A percentile compares a stretch with the other conserved stretches of the same genome.
These are phyloP conservation scores for Exophiala oligosperma DNA, from an alignment of 2,329 filamentous ascomycete genomes.

Conservation along the genomic window DNA sequence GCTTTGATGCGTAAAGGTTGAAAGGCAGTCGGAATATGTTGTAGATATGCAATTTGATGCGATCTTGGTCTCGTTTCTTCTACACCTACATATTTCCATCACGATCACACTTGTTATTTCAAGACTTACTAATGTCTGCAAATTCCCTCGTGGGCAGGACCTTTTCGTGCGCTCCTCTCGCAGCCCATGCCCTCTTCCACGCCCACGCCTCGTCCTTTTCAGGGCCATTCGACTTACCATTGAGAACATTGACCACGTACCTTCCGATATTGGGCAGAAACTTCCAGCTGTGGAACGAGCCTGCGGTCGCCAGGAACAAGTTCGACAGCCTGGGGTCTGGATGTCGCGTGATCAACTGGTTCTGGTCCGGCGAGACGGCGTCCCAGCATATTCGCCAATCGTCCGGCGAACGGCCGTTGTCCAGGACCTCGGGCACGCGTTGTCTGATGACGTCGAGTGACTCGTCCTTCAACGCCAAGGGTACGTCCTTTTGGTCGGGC, in stretches of 20 bases:
- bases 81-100: background rate
- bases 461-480: constrained; percentile 44
- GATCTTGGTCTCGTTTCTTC: no score
- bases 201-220: constrained; percentile 44
- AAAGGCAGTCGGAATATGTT: background rate
- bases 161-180: constrained; percentile 34
- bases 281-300: constrained; percentile 66
- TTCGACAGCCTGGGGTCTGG: constrained; percentile 48
- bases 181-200: constrained; percentile 33
- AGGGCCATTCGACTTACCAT: constrained; percentile 29
- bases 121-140: constrained; percentile 21
- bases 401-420: constrained; percentile 35
- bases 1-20: background rate
- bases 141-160: constrained; percentile 32
- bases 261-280: constrained; percentile 64
- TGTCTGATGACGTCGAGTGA: constrained; percentile 31
- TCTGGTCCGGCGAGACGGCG: constrained; percentile 61
- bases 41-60: background rate
- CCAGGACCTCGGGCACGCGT: constrained; percentile 34
- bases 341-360: constrained; percentile 59
- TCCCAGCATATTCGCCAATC: constrained; percentile 59
- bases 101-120: background rate
- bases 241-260: constrained; percentile 46
- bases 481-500: constrained; percentile 46
- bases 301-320: constrained; percentile 61